Conservation (phyloP, 2,329 filamentous ascomycete species). For the Talaromyces sp. region DNA sequence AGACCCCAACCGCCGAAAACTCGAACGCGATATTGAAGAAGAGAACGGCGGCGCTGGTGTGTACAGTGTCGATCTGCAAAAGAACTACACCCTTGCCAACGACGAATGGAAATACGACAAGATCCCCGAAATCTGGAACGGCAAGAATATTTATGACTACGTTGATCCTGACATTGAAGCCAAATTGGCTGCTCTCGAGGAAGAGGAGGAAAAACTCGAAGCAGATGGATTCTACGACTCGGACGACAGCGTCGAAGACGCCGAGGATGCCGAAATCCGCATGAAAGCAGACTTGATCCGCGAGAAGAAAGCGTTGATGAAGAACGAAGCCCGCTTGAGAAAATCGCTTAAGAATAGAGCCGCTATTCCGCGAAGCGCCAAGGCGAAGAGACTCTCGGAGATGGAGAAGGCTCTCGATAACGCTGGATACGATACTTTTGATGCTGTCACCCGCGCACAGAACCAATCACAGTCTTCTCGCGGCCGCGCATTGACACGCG, state of each 20-base stretch:
- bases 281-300: slow-evolving; percentile 94
- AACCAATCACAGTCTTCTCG: slow-evolving; percentile 58
- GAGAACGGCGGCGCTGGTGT: slow-evolving; percentile 94
- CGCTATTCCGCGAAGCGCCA: slow-evolving; percentile 78
- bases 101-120: slow-evolving; percentile 95
- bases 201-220: slow-evolving; percentile 90
- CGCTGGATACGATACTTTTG: slow-evolving; percentile 74
- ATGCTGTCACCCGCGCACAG: slow-evolving; percentile 64
- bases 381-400: slow-evolving; percentile 77
- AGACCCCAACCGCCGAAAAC: slow-evolving; percentile 74
- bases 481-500: slow-evolving; percentile 66
- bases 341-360: slow-evolving; percentile 97
- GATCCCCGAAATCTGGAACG: slow-evolving; percentile 89
- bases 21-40: slow-evolving; percentile 84
- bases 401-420: slow-evolving; percentile 82
- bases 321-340: slow-evolving; percentile 91
- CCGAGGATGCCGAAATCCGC: slow-evolving; percentile 79
- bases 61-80: slow-evolving; percentile 87
- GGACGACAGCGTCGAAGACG: slow-evolving; percentile 77
- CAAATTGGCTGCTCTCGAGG: slow-evolving; percentile 87
- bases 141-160: slow-evolving; percentile 97
- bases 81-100: slow-evolving; percentile 82
- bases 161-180: slow-evolving; percentile 94
- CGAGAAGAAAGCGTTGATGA: slow-evolving; percentile 87
- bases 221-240: slow-evolving; percentile 92